Conservation (phyloP, 2,329 filamentous ascomycete species). For the Drechslerella stenobrocha region DNA sequence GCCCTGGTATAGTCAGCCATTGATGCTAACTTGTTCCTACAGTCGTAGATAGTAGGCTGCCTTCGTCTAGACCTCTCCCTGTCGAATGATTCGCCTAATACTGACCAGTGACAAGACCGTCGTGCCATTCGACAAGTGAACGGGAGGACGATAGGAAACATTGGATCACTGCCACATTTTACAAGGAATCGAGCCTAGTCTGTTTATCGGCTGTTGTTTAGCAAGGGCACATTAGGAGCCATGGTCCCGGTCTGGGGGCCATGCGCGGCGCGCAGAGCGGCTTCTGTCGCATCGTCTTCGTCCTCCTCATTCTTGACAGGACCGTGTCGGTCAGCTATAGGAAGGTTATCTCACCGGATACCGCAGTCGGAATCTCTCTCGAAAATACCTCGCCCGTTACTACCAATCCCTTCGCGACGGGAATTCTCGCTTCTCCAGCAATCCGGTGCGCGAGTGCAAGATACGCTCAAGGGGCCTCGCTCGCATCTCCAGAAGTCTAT, state of each 20-base stretch:
- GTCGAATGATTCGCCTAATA: too few species aligned
- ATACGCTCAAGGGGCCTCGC: neutral
- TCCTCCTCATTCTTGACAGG: conserved; percentile 6
- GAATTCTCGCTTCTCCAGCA: neutral
- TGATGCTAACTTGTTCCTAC: too few species aligned
- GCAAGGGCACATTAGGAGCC: neutral
- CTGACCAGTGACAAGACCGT: too few species aligned
- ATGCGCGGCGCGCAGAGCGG: conserved; percentile 14
- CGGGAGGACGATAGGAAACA: too few species aligned
- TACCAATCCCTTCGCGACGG: neutral
- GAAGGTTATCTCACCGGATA: conserved; percentile 4
- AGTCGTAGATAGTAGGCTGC: too few species aligned
- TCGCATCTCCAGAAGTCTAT: neutral
- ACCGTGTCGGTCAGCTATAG: conserved; percentile 6
- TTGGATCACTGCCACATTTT: too few species aligned
- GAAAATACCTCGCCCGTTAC: conserved; percentile 13
- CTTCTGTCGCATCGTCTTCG: neutral
- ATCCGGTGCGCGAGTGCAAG: neutral
- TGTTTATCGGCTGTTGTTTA: neutral
- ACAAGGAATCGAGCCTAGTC: too few species aligned
- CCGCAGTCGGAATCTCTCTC: neutral
- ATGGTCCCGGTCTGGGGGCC: conserved; percentile 24
- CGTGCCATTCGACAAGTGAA: too few species aligned
- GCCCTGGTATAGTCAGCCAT: too few species aligned
- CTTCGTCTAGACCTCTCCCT: too few species aligned